Evolutionary conservation across 352 stramenopile genomes (phyloP), one percentile per base, ranked within the genome.

Genomic region (Phytophthora idaei): DNA sequence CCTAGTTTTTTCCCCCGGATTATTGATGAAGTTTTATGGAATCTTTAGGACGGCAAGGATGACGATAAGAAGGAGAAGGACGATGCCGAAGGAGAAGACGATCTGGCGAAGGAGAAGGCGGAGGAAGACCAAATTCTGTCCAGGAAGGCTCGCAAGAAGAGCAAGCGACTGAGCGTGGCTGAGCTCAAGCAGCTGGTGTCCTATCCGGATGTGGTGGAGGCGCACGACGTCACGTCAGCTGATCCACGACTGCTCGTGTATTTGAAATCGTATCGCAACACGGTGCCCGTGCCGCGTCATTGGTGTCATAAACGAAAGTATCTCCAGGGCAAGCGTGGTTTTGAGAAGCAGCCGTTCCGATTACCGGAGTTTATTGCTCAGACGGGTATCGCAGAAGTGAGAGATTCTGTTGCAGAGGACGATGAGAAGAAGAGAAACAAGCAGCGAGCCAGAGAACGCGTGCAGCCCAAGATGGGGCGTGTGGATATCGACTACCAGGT

Each of bases 261-360:
- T 62, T 78, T 99, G 1, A 99, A 99, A 68, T 90, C 90, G 42
- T 95, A 97, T 61, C 84, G 91, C 31, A 98, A 98, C 57, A 98
- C 97, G 10, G 97, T 99, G 10, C 90, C 95, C 1, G 97, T 99
- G 17, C 97, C 98, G 11, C 80, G 86, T 41, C 98, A 99, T 74
- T 99, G 98, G 97, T 96, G 94, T 71, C 90, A 98, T 59, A 99
- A 99, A 67, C 93, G 97, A 39, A 99, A 99, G 73, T 99, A 99
- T 77, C 75, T 99, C 32, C 97, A 99, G 77, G 96, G 96, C 36
- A 98, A 98, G 66, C 83, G 97, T 34, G 97, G 97, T 28, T 90
- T 99, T 44, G 97, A 99, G 76, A 99, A 99, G 57, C 71, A 83
- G 31, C 87, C 96, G 15, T 99, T 98, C 64, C 62, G 94, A 62